Evolutionary conservation across 352 stramenopile species (phyloP).

Genomic region (Salisapilia sapeloensis): DNA sequence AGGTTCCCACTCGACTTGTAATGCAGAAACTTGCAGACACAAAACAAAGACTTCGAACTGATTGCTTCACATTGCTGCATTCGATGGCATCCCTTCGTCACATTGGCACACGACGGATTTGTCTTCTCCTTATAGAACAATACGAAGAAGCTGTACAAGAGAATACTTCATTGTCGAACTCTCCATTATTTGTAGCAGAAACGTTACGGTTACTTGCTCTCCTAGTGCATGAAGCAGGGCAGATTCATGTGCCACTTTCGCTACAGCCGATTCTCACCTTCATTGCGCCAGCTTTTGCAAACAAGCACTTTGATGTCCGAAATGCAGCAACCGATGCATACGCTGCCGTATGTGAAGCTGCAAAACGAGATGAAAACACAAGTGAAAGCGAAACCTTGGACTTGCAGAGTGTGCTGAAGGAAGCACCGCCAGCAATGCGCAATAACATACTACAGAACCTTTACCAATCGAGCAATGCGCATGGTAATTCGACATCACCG

Average conservation of each 20-base stretch:
- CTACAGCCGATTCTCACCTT: conserved; percentile 16
- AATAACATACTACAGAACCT: too few relatives aligned
- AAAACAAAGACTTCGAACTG: conserved; percentile 48
- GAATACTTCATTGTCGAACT: conserved; percentile 15
- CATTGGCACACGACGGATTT: conserved; percentile 40
- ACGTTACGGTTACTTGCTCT: conserved; percentile 44
- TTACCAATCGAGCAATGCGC: too few relatives aligned
- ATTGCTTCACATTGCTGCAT: conserved; percentile 55
- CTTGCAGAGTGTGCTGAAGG: conserved; percentile 37
- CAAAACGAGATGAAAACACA: conserved; percentile 17
- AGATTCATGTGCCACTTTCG: conserved; percentile 9
- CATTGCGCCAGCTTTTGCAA: conserved; percentile 38
- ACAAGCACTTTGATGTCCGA: conserved; percentile 71
- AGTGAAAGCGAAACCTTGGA: conserved; percentile 18
- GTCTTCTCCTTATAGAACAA: conserved; percentile 39
- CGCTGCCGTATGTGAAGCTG: conserved; percentile 49
- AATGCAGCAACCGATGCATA: conserved; percentile 55
- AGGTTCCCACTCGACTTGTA: conserved; percentile 33
- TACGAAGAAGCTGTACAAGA: conserved; percentile 19
- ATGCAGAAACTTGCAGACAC: conserved; percentile 64
- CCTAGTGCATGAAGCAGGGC: conserved; percentile 18
- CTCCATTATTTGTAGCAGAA: conserved; percentile 31
- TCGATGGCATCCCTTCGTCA: conserved; percentile 35
- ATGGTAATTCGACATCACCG: too few relatives aligned
- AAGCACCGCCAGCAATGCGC: conserved; percentile 47